Percentiles rank a stretch among this genome's conserved stretches.
These are phyloP conservation scores for Pyronema omphalodes DNA, from an alignment of 495 filamentous ascomycete genomes.

Conservation along the genomic window DNA sequence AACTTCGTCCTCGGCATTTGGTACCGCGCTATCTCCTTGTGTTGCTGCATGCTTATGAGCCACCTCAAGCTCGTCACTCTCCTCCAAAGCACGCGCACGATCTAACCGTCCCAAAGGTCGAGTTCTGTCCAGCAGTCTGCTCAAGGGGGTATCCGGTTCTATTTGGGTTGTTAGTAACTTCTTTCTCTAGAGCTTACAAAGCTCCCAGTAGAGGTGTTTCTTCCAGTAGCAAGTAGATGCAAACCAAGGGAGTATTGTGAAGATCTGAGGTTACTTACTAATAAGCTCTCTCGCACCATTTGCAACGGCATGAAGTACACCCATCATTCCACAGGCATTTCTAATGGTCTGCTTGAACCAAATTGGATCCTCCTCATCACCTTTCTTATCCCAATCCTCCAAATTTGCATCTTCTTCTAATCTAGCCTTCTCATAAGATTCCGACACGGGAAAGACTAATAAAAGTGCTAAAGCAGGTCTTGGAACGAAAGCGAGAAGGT, in stretches of 20 bases:
- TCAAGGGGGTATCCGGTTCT: slow-evolving; percentile 27
- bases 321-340: slow-evolving; percentile 74
- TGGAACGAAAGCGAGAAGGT: slow-evolving; percentile 61
- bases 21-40: slow-evolving; percentile 54
- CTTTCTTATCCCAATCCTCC: slow-evolving; percentile 29
- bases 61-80: slow-evolving; percentile 47
- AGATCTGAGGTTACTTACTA: slow-evolving; percentile 22
- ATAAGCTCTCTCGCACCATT: slow-evolving; percentile 41
- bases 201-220: too few relatives aligned
- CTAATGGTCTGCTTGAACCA: slow-evolving; percentile 90
- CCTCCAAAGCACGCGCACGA: slow-evolving; percentile 54
- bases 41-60: slow-evolving; percentile 54
- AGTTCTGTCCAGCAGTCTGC: slow-evolving; percentile 15
- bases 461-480: slow-evolving; percentile 68
- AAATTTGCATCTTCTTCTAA: slow-evolving; percentile 40
- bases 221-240: too few relatives aligned
- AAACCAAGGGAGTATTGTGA: not conserved
- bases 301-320: slow-evolving; percentile 50
- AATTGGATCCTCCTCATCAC: slow-evolving; percentile 39
- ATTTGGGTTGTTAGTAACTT: slow-evolving; percentile 2
- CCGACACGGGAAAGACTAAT: slow-evolving; percentile 66
- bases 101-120: slow-evolving; percentile 34
- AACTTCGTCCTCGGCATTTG: slow-evolving; percentile 45
- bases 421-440: slow-evolving; percentile 47
- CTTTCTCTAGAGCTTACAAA: not conserved